These are phyloP conservation scores for Luffa acutangula DNA, from an alignment of 306 rosid species.

Conservation along the genomic window DNA sequence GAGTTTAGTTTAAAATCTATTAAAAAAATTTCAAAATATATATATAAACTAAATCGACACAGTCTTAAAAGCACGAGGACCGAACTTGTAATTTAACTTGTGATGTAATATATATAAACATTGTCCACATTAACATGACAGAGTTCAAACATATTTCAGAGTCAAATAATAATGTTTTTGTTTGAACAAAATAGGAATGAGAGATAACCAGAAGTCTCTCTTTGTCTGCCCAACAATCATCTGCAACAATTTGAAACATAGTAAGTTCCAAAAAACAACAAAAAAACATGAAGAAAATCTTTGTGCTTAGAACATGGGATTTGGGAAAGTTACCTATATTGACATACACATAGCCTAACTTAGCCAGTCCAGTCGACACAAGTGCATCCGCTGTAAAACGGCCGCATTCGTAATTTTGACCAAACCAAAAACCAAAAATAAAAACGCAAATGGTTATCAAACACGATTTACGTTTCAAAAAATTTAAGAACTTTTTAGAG, in stretches of 20 bases:
- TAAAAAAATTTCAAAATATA: too few relatives aligned
- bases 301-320: conserved; percentile 1
- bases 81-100: too few relatives aligned
- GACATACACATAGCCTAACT: conserved; percentile 63
- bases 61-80: too few relatives aligned
- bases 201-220: conserved; percentile 45
- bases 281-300: not conserved
- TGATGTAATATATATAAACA: too few relatives aligned
- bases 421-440: not conserved
- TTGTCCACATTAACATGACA: not conserved
- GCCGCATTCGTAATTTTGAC: too few relatives aligned
- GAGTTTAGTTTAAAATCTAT: too few relatives aligned
- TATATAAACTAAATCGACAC: too few relatives aligned
- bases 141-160: not conserved
- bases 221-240: conserved; percentile 72
- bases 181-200: conserved; percentile 9
- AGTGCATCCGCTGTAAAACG: conserved; percentile 70
- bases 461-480: too few relatives aligned
- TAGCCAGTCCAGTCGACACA: conserved; percentile 70
- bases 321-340: conserved; percentile 61
- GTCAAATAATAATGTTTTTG: not conserved
- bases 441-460: too few relatives aligned
- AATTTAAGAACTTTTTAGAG: too few relatives aligned
- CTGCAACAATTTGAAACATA: conserved; percentile 31
- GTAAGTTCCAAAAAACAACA: conserved; percentile 2